A percentile compares a stretch with the other conserved stretches of the same genome.
phyloP scores from a whole-genome alignment of 2,329 filamentous ascomycete species.

The Alternaria solani region DNA sequence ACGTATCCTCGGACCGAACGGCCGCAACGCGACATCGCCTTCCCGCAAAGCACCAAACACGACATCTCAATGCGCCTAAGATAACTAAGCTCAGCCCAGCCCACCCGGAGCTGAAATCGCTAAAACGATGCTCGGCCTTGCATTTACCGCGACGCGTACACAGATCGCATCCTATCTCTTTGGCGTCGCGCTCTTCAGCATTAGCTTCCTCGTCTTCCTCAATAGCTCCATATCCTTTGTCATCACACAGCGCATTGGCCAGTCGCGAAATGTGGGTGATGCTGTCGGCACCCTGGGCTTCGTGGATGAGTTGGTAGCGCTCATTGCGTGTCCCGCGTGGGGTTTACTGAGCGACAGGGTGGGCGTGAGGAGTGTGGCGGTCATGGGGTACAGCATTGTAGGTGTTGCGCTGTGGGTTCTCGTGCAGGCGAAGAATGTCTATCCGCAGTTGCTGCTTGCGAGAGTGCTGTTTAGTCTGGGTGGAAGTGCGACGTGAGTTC shows the following conservation, averaged over 20 bases:
- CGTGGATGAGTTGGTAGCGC: slow-evolving; percentile 81
- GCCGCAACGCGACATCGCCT: slow-evolving; percentile 14
- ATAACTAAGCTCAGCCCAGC: slow-evolving; percentile 31
- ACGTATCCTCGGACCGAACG: slow-evolving; percentile 12
- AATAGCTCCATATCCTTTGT: slow-evolving; percentile 87
- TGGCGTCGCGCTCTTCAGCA: slow-evolving; percentile 84
- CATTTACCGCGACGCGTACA: slow-evolving; percentile 64
- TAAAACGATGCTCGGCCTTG: slow-evolving; percentile 46
- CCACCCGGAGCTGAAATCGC: slow-evolving; percentile 31
- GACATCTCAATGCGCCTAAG: slow-evolving; percentile 21
- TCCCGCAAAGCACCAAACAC: slow-evolving; percentile 1
- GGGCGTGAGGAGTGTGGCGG: slow-evolving; percentile 70
- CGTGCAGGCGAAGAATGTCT: slow-evolving; percentile 86
- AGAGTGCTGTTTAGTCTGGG: slow-evolving; percentile 89
- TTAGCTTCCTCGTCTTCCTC: slow-evolving; percentile 88
- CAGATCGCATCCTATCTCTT: slow-evolving; percentile 77
- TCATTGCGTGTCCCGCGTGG: slow-evolving; percentile 82
- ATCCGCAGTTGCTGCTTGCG: slow-evolving; percentile 85
- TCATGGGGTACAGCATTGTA: slow-evolving; percentile 83
- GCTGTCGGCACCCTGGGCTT: slow-evolving; percentile 86
- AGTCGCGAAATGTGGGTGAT: slow-evolving; percentile 76
- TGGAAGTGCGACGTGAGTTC: slow-evolving; percentile 78
- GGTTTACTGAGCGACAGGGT: slow-evolving; percentile 79
- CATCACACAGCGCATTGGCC: slow-evolving; percentile 80
- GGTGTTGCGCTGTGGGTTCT: slow-evolving; percentile 79